Percentiles rank a stretch among this genome's conserved stretches.
phyloP scores from a whole-genome alignment of 2,329 filamentous ascomycete genomes.

The Cladophialophora carrionii region DNA sequence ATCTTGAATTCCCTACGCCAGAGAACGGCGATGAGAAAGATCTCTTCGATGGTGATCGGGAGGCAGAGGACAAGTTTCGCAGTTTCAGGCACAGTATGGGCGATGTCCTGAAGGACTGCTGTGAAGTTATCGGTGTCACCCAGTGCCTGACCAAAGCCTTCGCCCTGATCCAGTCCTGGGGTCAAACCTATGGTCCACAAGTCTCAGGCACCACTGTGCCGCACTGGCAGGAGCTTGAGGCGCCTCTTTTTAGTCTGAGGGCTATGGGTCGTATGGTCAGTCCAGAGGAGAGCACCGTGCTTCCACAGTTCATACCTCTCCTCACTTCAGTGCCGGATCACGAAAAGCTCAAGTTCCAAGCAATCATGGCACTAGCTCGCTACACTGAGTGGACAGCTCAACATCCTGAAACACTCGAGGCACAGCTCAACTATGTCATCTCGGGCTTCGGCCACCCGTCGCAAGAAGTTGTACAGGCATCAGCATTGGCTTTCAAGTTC shows the following conservation, averaged over 20 bases:
- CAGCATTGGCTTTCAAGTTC: slow-evolving; percentile 93
- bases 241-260: slow-evolving; percentile 90
- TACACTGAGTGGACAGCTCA: slow-evolving; percentile 98
- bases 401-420: slow-evolving; percentile 87
- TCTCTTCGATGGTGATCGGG: slow-evolving; percentile 91
- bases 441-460: slow-evolving; percentile 87
- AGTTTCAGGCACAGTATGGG: slow-evolving; percentile 97
- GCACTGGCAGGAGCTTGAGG: slow-evolving; percentile 95
- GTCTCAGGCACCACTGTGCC: slow-evolving; percentile 76
- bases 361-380: slow-evolving; percentile 93
- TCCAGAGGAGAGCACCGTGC: slow-evolving; percentile 79
- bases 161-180: slow-evolving; percentile 83
- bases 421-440: slow-evolving; percentile 94
- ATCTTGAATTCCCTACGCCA: slow-evolving; percentile 81
- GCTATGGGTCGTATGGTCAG: slow-evolving; percentile 97
- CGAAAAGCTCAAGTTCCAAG: slow-evolving; percentile 97
- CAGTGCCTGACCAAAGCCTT: slow-evolving; percentile 91
- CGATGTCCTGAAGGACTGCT: slow-evolving; percentile 94
- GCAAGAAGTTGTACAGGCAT: slow-evolving; percentile 86
- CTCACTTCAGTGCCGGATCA: slow-evolving; percentile 93
- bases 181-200: slow-evolving; percentile 75
- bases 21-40: slow-evolving; percentile 76
- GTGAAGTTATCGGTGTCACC: slow-evolving; percentile 90
- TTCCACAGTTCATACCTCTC: slow-evolving; percentile 89
- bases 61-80: slow-evolving; percentile 94